Conservation (phyloP, 2,329 filamentous ascomycete genomes). For the Knoxdaviesia proteae region DNA sequence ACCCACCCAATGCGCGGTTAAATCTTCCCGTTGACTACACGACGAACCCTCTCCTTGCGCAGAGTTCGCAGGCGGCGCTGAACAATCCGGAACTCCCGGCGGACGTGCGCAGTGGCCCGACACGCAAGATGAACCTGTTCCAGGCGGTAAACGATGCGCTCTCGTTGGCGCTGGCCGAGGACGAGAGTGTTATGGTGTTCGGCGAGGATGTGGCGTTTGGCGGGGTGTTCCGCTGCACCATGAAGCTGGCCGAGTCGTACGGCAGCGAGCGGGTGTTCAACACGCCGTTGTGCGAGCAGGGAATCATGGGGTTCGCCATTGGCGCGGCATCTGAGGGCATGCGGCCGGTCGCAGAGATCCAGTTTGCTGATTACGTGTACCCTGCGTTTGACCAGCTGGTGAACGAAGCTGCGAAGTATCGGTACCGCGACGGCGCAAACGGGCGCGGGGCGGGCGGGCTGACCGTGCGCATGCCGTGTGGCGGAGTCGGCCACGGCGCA, state of each 20-base stretch:
- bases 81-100: slow-evolving; percentile 49
- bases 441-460: slow-evolving; percentile 50
- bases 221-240: slow-evolving; percentile 85
- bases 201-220: slow-evolving; percentile 96
- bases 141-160: slow-evolving; percentile 85
- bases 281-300: slow-evolving; percentile 83
- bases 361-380: slow-evolving; percentile 88
- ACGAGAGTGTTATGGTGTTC: slow-evolving; percentile 77
- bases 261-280: slow-evolving; percentile 87
- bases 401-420: slow-evolving; percentile 77
- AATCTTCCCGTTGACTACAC: slow-evolving; percentile 81
- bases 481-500: slow-evolving; percentile 73
- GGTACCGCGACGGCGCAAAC: slow-evolving; percentile 48
- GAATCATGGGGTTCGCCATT: slow-evolving; percentile 83
- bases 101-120: slow-evolving; percentile 44
- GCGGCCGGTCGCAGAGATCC: slow-evolving; percentile 82
- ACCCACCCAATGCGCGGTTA: slow-evolving; percentile 41
- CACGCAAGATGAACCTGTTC: slow-evolving; percentile 81
- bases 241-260: slow-evolving; percentile 74
- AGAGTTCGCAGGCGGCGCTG: slow-evolving; percentile 54
- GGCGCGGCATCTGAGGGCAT: slow-evolving; percentile 79
- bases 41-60: slow-evolving; percentile 60
- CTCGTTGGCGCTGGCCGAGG: slow-evolving; percentile 57
- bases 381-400: slow-evolving; percentile 88
- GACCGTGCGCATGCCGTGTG: slow-evolving; percentile 77